Percentiles rank a stretch among this genome's conserved stretches.
Evolutionary conservation across 768 basidiomycete species (phyloP).

Genomic region (Amanita rimosa): DNA sequence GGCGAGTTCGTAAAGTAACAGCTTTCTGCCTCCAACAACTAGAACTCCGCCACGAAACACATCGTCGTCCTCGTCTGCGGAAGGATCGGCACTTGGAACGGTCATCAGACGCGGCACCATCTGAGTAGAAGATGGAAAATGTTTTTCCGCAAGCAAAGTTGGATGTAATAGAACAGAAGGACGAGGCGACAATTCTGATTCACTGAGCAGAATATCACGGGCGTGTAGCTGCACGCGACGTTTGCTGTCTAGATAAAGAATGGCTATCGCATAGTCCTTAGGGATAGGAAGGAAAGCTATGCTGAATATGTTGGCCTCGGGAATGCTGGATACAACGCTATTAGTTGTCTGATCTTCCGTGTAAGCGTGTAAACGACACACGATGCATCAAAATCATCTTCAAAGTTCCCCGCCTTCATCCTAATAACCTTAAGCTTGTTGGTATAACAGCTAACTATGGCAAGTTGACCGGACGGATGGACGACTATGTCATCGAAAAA

Average conservation of each 20-base stretch:
- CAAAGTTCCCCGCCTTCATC: slow-evolving; percentile 42
- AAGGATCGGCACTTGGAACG: slow-evolving; percentile 19
- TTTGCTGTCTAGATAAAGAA: slow-evolving; percentile 57
- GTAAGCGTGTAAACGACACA: slow-evolving; percentile 23
- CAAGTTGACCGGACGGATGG: slow-evolving; percentile 50
- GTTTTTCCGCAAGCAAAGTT: slow-evolving; percentile 38
- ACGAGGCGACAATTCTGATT: slow-evolving; percentile 37
- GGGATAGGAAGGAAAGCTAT: slow-evolving; percentile 46
- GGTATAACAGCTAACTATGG: slow-evolving; percentile 53
- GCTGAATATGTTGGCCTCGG: slow-evolving; percentile 59
- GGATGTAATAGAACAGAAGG: slow-evolving; percentile 39
- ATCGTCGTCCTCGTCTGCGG: slow-evolving; percentile 19
- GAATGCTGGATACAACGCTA: slow-evolving; percentile 28
- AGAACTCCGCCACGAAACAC: slow-evolving; percentile 55
- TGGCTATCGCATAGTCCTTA: slow-evolving; percentile 41
- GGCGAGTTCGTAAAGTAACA: slow-evolving; percentile 51
- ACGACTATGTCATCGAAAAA: slow-evolving; percentile 61
- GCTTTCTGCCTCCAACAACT: slow-evolving; percentile 55
- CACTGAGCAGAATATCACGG: slow-evolving; percentile 39
- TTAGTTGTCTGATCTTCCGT: neutral
- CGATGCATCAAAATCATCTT: slow-evolving; percentile 54
- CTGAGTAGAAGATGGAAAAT: slow-evolving; percentile 32
- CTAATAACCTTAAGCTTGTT: slow-evolving; percentile 59
- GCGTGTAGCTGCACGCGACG: slow-evolving; percentile 52
- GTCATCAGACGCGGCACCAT: slow-evolving; percentile 28